These are phyloP conservation scores for Emmonsiellopsis sp. DNA, from an alignment of 2,329 filamentous ascomycete species.

Conservation along the genomic window DNA sequence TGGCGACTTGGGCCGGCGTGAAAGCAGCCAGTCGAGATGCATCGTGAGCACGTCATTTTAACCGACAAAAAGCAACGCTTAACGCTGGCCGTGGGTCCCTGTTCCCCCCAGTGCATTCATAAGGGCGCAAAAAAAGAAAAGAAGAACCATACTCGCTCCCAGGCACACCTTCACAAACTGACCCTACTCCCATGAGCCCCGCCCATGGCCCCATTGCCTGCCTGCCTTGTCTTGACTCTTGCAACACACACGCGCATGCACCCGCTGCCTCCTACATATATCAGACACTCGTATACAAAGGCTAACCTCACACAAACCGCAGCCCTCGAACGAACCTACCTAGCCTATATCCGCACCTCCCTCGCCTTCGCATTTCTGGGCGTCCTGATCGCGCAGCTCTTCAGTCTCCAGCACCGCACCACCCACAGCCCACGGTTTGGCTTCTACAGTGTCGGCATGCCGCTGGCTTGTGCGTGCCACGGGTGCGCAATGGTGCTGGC, in stretches of 20 bases:
- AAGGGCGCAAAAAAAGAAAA: no score
- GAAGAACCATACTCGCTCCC: no score
- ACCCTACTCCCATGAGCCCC: background rate
- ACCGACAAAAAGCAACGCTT: background rate
- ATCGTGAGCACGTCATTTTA: background rate
- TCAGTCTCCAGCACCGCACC: conserved; percentile 48
- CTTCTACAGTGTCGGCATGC: conserved; percentile 53
- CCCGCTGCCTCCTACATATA: background rate
- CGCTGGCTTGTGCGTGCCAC: conserved; percentile 45
- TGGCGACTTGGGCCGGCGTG: no score
- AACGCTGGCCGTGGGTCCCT: background rate
- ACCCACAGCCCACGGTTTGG: conserved; percentile 39
- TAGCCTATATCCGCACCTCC: conserved; percentile 64
- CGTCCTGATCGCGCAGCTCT: conserved; percentile 58
- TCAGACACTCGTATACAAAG: background rate
- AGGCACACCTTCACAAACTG: background rate
- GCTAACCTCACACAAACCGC: conserved; percentile 3
- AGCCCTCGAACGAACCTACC: conserved; percentile 68
- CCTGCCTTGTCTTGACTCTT: background rate
- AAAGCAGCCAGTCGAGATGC: background rate
- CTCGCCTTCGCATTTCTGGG: conserved; percentile 60
- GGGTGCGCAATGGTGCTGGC: conserved; percentile 37
- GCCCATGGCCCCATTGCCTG: background rate
- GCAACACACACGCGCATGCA: background rate
- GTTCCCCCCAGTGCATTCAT: background rate